Evolutionary conservation across 345 rosid species (phyloP), one percentile per base, ranked within the genome.

Genomic region (Citrus trifoliata): DNA sequence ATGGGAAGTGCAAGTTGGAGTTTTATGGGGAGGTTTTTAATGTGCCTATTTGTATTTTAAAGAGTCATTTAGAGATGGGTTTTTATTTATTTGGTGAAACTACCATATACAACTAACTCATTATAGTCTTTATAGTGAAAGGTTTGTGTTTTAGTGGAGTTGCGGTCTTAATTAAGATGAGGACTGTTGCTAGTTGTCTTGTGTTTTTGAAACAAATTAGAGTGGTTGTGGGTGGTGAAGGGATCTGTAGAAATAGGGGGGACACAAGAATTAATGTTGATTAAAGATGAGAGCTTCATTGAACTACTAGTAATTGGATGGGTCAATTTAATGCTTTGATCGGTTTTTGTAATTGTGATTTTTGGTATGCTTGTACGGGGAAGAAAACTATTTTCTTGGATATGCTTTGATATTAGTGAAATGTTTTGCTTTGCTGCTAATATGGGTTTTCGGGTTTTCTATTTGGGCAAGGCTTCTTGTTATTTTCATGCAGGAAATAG

Each of bases 191-290:
- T 48, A 82, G 32, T 19, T 63, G 55, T 13, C 67, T 33, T 65
- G 76, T 18, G 19, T 75, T 70, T 25, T 68, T 32, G 62, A 63
- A 69, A 56, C 65, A 30, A 67, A 9, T 71, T 40, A 30, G 46
- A 51, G 75, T 78, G 38, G 84, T 80, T 85, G 80, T 61, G 71
- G 80, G 19, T 78, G 79, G 67, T 59, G 64, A 70, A 25, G 61
- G 75, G 63, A 76, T 48, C 46, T 56, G 21, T 19, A 30, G 51
- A 33, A 79, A 60, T 37, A 4, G 73, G 84, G 81, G 75, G 84
- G 81, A 35, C 69, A 61, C 32, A 14, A 25, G 76, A 61, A 22
- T 72, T 71, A 59, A 63, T 79, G 80, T 73, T 74, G 66, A 73
- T 74, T 67, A 68, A 60, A 78, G 67, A 55, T 25, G 70, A 33